Evolutionary conservation across 2,329 filamentous ascomycete genomes (phyloP), one percentile per base, ranked within the genome.

Genomic region (Xylariaceae sp.): DNA sequence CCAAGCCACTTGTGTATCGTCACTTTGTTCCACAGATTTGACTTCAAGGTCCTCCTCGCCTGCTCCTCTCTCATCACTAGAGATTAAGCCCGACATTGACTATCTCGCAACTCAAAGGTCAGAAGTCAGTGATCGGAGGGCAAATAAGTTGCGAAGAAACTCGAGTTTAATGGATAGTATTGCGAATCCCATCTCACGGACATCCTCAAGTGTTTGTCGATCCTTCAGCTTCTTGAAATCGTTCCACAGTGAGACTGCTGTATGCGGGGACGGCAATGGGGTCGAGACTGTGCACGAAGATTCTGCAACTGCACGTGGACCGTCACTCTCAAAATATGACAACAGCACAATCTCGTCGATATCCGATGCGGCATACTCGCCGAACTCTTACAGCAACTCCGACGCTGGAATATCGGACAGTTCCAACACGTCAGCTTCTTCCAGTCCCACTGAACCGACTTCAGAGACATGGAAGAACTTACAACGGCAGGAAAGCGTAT

Each of bases 21-120:
- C 60, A 5, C 45, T 55, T 10, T 54, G 56, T 5, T 49, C 50
- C 11, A 28, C 39, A 1, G 50, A 45, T n/a, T 49, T 48, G 36
- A 51, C 45, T 36, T 55, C 50, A 5, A 48, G 39, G 33, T 17
- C 47, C 31, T 42, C 47, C 9, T 22, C 44, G 7, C 48, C 52
- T 36, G 51, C 62, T 17, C 45, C 57, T 1, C 43, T 9, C 6
- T 44, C 43, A 9, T 54, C 12, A 31, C 47, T 62, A 11, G 78
- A 79, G 53, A 77, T 82, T 53, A 76, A 77, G 52, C 79, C 80
- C 0, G 80, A 84, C 45, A 75, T 83, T 41, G 79, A 83, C 58
- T 81, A 82, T 55, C 73, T 78, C 48, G 75, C 75, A 0, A 65
- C 75, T 51, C 66, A 68, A 45, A 53, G 40, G 41, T 3, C 38